Evolutionary conservation across 139 green algal species (phyloP).

Genomic region (Yamagishiella unicocca): DNA sequence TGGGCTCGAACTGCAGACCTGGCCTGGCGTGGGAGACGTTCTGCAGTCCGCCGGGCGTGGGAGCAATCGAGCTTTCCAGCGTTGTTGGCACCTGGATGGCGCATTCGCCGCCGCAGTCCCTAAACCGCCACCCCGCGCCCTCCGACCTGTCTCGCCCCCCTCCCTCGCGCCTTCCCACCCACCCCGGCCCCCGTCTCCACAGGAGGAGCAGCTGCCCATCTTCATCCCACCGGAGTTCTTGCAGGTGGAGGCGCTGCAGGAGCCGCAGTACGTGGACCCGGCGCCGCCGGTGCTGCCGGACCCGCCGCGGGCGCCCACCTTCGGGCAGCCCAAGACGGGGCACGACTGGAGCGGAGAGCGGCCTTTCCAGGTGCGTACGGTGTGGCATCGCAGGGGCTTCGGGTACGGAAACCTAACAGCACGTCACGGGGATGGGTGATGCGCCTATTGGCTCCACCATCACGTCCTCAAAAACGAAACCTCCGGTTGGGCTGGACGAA

Average conservation of each 20-base stretch:
- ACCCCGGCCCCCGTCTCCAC: not conserved
- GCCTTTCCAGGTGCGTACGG: conserved; percentile 57
- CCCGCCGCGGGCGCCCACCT: conserved; percentile 36
- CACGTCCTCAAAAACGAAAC: too few relatives aligned
- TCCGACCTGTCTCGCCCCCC: not conserved
- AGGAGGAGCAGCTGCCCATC: conserved; percentile 52
- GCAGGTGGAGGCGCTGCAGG: conserved; percentile 47
- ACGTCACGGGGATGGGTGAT: not conserved
- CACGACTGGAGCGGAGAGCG: conserved; percentile 71
- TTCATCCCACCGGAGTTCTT: conserved; percentile 58
- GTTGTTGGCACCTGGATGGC: too few relatives aligned
- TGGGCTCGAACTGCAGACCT: too few relatives aligned
- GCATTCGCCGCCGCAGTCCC: not conserved
- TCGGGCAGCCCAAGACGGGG: conserved; percentile 63
- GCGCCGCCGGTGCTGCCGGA: conserved; percentile 52
- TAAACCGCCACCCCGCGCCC: not conserved
- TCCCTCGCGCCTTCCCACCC: not conserved
- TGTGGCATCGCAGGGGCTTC: not conserved
- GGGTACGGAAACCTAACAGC: too few relatives aligned
- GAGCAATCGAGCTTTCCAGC: too few relatives aligned
- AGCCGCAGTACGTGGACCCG: conserved; percentile 60
- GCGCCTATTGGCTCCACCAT: not conserved
- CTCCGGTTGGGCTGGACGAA: too few relatives aligned
- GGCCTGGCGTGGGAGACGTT: too few relatives aligned
- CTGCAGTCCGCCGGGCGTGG: too few relatives aligned